phyloP scores from a whole-genome alignment of 1,139 yeast species.

The Magnusiomyces fungicola region DNA sequence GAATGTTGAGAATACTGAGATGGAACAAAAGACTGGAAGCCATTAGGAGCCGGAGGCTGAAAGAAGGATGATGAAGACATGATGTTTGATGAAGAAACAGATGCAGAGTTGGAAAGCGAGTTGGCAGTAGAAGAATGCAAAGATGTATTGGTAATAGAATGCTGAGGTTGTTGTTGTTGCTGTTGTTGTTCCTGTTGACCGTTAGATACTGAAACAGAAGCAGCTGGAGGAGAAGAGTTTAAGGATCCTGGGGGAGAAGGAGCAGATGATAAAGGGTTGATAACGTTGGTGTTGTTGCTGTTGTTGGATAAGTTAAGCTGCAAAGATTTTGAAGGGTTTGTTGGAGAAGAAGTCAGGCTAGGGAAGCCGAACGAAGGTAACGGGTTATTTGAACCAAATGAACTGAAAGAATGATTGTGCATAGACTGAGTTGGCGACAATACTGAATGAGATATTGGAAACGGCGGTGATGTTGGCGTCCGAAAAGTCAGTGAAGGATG shows the following conservation, averaged over 20 bases:
- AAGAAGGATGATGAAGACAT: constrained; percentile 14
- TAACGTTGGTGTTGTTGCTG: too few relatives aligned
- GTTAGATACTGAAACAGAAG: neutral
- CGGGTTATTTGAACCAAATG: neutral
- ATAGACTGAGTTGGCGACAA: neutral
- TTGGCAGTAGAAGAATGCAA: neutral
- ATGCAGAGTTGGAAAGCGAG: neutral
- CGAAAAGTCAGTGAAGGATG: neutral
- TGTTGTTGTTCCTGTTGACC: neutral
- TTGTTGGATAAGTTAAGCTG: neutral
- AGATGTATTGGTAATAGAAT: neutral
- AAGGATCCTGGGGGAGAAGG: neutral
- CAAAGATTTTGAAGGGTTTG: neutral
- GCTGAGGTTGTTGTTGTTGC: neutral
- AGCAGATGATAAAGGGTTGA: neutral
- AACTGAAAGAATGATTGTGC: too few relatives aligned
- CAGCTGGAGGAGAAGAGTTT: neutral
- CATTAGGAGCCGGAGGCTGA: constrained; percentile 9
- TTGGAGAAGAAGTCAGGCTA: neutral
- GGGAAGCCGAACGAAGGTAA: neutral
- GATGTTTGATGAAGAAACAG: neutral
- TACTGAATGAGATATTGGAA: neutral
- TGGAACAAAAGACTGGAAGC: constrained; percentile 10
- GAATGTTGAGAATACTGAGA: constrained; percentile 12
- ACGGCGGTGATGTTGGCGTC: neutral